These are phyloP conservation scores for Chimonanthus salicifolius DNA, from an alignment of 164 flowering plant species.

Conservation along the genomic window DNA sequence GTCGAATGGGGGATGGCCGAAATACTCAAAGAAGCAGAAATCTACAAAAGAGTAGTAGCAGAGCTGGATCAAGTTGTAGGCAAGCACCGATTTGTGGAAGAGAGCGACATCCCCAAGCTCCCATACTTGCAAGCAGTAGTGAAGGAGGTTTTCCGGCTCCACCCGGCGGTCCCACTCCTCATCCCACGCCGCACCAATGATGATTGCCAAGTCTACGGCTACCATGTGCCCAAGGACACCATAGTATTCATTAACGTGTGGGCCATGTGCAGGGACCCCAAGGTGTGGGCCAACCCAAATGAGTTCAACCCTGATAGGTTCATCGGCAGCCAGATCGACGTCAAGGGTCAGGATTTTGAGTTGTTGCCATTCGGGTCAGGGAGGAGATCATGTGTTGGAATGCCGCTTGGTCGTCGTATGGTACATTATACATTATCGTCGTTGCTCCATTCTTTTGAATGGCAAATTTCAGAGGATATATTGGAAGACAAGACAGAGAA, in stretches of 20 bases:
- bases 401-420: slow-evolving; percentile 31
- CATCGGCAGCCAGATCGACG: slow-evolving; percentile 19
- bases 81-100: slow-evolving; percentile 19
- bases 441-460: slow-evolving; percentile 31
- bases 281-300: slow-evolving; percentile 24
- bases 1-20: slow-evolving; percentile 39
- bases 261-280: slow-evolving; percentile 29
- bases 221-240: slow-evolving; percentile 26
- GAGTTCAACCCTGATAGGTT: slow-evolving; percentile 35
- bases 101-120: slow-evolving; percentile 26
- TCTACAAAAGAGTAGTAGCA: slow-evolving; percentile 11
- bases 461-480: slow-evolving; percentile 18
- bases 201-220: slow-evolving; percentile 20
- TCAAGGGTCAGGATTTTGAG: slow-evolving; percentile 36
- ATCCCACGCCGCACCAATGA: slow-evolving; percentile 30
- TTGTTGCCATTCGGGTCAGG: slow-evolving; percentile 36
- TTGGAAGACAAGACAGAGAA: slow-evolving; percentile 26
- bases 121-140: slow-evolving; percentile 27
- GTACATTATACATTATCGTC: slow-evolving; percentile 24
- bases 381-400: slow-evolving; percentile 31
- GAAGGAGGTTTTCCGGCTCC: slow-evolving; percentile 34
- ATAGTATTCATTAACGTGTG: slow-evolving; percentile 30
- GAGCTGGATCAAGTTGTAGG: slow-evolving; percentile 33
- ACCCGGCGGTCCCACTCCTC: slow-evolving; percentile 31
- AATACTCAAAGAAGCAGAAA: slow-evolving; percentile 20